phyloP scores from a whole-genome alignment of 305 asterid genomes.

The Rubia balearica region DNA sequence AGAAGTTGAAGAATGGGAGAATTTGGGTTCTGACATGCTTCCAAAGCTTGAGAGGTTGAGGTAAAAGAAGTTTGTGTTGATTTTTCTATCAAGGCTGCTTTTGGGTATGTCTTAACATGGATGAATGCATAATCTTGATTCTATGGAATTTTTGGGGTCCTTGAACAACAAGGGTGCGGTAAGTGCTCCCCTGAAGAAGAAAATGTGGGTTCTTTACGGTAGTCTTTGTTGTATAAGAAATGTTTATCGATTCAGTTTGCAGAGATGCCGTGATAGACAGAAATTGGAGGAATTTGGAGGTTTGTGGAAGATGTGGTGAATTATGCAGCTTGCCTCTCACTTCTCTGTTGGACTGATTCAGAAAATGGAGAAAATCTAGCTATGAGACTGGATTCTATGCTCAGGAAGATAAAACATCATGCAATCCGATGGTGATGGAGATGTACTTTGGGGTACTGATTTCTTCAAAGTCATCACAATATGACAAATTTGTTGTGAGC shows the following conservation, averaged over 20 bases:
- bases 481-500: not conserved
- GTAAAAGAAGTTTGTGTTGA: not conserved
- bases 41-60: not conserved
- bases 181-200: not conserved
- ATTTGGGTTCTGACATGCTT: not conserved
- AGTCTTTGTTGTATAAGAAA: not conserved
- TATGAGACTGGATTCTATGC: not conserved
- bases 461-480: not conserved
- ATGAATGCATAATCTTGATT: not conserved
- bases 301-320: not conserved
- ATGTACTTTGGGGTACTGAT: constrained; percentile 3
- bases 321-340: not conserved
- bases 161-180: not conserved
- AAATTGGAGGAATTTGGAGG: not conserved
- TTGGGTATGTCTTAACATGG: not conserved
- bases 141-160: not conserved
- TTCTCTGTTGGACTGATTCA: not conserved
- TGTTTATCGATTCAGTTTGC: not conserved
- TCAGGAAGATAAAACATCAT: not conserved
- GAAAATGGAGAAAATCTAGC: not conserved
- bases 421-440: not conserved
- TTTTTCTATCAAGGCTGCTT: not conserved
- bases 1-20: not conserved
- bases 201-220: not conserved
- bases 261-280: not conserved